A percentile compares a stretch with the other conserved stretches of the same genome.
Conservation (phyloP, 129 eudicot genomes). For the Helianthus tuberosus region DNA sequence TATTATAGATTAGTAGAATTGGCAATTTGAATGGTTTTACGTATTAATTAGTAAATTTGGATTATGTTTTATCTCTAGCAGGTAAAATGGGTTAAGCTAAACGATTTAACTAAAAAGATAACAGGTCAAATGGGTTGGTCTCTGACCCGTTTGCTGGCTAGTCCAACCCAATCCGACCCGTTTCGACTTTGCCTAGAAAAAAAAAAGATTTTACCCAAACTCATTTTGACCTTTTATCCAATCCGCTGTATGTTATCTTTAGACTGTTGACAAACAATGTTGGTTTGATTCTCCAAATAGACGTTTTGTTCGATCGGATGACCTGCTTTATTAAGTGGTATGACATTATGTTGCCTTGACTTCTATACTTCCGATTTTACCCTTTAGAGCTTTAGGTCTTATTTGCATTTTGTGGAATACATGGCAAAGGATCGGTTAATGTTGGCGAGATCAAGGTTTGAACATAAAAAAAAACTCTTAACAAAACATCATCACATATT, state of each 20-base stretch:
- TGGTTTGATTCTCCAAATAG: neutral
- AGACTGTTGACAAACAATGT: neutral
- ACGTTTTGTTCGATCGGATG: neutral
- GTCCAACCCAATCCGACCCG: neutral
- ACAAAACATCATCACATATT: neutral
- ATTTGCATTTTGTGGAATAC: neutral
- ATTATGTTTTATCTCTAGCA: neutral
- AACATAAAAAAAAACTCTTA: neutral
- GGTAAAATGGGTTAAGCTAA: neutral
- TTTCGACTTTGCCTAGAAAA: neutral
- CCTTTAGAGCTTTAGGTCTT: neutral
- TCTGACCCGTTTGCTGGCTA: neutral
- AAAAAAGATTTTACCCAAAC: neutral
- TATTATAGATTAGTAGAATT: constrained; percentile 31
- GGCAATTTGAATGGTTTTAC: neutral
- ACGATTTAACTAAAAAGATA: neutral
- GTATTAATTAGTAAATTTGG: neutral
- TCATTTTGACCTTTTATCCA: neutral
- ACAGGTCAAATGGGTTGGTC: neutral
- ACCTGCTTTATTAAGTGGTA: neutral
- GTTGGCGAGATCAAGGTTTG: neutral
- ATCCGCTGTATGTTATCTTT: neutral
- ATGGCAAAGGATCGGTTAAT: neutral
- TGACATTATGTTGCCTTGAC: neutral
- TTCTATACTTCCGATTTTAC: neutral